A percentile compares a stretch with the other conserved stretches of the same genome.
These are phyloP conservation scores for Trichoderma asperellum DNA, from an alignment of 2,329 filamentous ascomycete species.

Conservation along the genomic window DNA sequence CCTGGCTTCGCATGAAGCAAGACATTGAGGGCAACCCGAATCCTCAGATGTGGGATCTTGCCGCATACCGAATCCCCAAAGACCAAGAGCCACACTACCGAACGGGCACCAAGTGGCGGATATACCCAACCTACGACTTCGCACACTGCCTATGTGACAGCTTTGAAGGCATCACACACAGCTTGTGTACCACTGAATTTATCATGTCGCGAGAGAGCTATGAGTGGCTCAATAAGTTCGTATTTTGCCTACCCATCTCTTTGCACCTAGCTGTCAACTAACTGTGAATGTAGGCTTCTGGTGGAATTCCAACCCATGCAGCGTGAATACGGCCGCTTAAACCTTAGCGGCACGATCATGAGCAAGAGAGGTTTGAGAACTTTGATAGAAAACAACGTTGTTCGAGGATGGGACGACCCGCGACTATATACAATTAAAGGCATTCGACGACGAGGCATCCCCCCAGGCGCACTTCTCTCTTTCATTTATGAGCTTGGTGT, in stretches of 20 bases:
- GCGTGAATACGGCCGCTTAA: constrained; percentile 71
- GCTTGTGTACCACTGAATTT: constrained; percentile 92
- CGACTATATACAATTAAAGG: constrained; percentile 86
- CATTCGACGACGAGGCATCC: constrained; percentile 81
- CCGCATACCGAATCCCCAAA: constrained; percentile 83
- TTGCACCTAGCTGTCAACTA: background rate
- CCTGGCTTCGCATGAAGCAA: constrained; percentile 92
- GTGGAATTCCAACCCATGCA: constrained; percentile 70
- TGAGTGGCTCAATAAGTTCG: constrained; percentile 75
- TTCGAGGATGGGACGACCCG: constrained; percentile 90
- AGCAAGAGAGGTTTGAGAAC: constrained; percentile 84
- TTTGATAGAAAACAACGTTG: constrained; percentile 75
- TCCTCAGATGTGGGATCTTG: constrained; percentile 95
- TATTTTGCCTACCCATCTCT: background rate
- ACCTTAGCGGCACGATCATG: constrained; percentile 81
- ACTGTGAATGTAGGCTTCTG: background rate
- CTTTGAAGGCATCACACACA: constrained; percentile 90
- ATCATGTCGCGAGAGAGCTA: constrained; percentile 83
- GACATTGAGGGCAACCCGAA: constrained; percentile 72
- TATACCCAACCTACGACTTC: constrained; percentile 95
- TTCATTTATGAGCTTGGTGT: constrained; percentile 93
- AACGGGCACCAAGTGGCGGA: constrained; percentile 83
- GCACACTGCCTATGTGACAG: constrained; percentile 86
- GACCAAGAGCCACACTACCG: constrained; percentile 73
- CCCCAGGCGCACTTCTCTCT: constrained; percentile 83